Evolutionary conservation across 2,329 filamentous ascomycete genomes (phyloP).

Genomic region (Ophiostoma himal-ulmi): DNA sequence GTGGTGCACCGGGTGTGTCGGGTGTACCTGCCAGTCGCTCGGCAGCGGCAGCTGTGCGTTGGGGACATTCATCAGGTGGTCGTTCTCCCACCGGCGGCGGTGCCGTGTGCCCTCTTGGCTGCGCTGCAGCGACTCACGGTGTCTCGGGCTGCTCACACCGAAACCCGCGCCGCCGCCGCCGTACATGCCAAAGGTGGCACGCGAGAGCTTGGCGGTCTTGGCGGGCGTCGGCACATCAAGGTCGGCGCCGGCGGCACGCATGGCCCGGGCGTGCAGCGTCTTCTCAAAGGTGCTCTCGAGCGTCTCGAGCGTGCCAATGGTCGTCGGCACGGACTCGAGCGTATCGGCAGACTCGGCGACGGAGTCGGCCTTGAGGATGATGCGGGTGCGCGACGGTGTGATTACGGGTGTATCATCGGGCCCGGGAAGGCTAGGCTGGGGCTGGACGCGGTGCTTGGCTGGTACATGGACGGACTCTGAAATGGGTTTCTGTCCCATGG

Average conservation of each 20-base stretch:
- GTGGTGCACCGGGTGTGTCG: conserved; percentile 69
- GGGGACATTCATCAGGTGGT: conserved; percentile 80
- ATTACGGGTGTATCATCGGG: neutral
- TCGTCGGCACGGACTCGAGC: neutral
- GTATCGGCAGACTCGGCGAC: neutral
- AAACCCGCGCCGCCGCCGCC: conserved; percentile 27
- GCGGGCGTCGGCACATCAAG: conserved; percentile 27
- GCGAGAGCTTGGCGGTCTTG: conserved; percentile 23
- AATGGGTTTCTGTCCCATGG: no score
- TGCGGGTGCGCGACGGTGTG: conserved; percentile 18
- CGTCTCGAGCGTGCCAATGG: neutral
- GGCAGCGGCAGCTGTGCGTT: conserved; percentile 76
- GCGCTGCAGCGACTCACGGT: conserved; percentile 71
- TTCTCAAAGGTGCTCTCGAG: conserved; percentile 15
- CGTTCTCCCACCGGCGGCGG: conserved; percentile 90
- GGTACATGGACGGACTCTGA: neutral
- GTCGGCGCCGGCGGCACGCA: conserved; percentile 10
- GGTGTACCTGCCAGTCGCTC: conserved; percentile 74
- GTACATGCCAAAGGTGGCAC: neutral
- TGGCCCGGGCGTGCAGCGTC: conserved; percentile 7
- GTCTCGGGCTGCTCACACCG: conserved; percentile 38
- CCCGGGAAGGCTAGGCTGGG: neutral
- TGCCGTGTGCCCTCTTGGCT: conserved; percentile 87
- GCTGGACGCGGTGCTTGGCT: neutral
- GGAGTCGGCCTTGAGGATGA: conserved; percentile 5